Percentiles rank a stretch among this genome's conserved stretches.
phyloP scores from a whole-genome alignment of 2,329 filamentous ascomycete species.

The Aaosphaeria arxii region DNA sequence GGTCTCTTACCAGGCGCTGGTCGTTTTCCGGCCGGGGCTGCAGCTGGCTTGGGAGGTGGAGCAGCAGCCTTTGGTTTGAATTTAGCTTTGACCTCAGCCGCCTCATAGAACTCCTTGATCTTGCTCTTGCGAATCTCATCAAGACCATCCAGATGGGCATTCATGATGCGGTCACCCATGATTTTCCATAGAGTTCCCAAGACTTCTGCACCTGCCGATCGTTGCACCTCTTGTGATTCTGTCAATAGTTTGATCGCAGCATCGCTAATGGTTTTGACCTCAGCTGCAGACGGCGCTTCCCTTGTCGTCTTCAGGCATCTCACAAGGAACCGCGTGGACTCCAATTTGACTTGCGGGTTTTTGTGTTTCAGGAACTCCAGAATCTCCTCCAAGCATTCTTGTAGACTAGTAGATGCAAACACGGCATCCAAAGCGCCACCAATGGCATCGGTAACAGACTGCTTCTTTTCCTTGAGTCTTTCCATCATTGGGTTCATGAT shows the following conservation, averaged over 20 bases:
- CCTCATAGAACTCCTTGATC: slow-evolving; percentile 87
- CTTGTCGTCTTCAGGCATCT: slow-evolving; percentile 79
- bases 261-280: slow-evolving; percentile 84
- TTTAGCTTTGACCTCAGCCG: slow-evolving; percentile 81
- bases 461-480: slow-evolving; percentile 96
- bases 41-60: slow-evolving; percentile 56
- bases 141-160: slow-evolving; percentile 80
- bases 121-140: slow-evolving; percentile 96
- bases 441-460: slow-evolving; percentile 80
- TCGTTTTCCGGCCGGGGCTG: slow-evolving; percentile 45
- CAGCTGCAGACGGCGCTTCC: slow-evolving; percentile 78
- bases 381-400: slow-evolving; percentile 90
- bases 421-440: slow-evolving; percentile 77
- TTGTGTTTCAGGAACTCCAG: slow-evolving; percentile 84
- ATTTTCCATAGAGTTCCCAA: slow-evolving; percentile 98
- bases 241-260: slow-evolving; percentile 83
- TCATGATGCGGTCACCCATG: slow-evolving; percentile 94
- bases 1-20: slow-evolving; percentile 50
- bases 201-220: slow-evolving; percentile 87
- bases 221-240: slow-evolving; percentile 80
- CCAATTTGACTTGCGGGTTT: slow-evolving; percentile 96
- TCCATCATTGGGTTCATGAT: slow-evolving; percentile 92
- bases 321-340: slow-evolving; percentile 90
- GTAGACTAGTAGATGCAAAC: slow-evolving; percentile 64
- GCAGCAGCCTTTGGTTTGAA: slow-evolving; percentile 81